These are phyloP conservation scores for Fusarium camptoceras DNA, from an alignment of 2,329 filamentous ascomycete genomes.

Conservation along the genomic window DNA sequence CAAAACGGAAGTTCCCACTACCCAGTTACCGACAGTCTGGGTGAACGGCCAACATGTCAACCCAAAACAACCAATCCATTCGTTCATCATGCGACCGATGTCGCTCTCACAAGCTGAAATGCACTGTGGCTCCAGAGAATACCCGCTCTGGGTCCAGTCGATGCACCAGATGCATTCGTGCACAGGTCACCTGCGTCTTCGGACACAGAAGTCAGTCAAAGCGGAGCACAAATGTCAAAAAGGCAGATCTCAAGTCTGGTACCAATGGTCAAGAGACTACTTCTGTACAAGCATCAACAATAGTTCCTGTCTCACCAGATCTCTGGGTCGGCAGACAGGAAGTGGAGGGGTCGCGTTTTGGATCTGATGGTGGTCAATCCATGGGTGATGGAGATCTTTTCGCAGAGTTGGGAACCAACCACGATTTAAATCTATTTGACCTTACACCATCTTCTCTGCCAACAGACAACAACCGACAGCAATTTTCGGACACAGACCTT, in stretches of 20 bases:
- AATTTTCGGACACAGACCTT: no score
- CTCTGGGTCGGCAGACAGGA: no score
- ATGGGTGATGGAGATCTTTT: background rate
- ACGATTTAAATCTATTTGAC: background rate
- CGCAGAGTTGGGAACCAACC: background rate
- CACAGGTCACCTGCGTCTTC: constrained; percentile 1
- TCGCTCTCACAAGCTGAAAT: constrained; percentile 5
- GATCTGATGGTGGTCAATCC: no score
- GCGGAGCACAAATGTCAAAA: background rate
- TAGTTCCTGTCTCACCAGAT: no score
- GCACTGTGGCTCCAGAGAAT: background rate
- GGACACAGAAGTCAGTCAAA: background rate
- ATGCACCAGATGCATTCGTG: constrained; percentile 6
- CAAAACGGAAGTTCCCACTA: no score
- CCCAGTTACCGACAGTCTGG: no score
- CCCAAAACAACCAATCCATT: background rate
- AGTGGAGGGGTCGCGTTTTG: no score
- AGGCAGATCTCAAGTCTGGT: no score
- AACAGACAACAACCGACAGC: background rate
- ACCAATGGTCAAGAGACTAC: no score
- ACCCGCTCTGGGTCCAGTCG: background rate
- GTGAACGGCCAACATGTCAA: no score
- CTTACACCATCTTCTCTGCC: background rate
- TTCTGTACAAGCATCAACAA: no score
- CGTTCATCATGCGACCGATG: background rate